Evolutionary conservation across 306 rosid species (phyloP), one percentile per base, ranked within the genome.

Genomic region (Begonia peltatifolia): DNA sequence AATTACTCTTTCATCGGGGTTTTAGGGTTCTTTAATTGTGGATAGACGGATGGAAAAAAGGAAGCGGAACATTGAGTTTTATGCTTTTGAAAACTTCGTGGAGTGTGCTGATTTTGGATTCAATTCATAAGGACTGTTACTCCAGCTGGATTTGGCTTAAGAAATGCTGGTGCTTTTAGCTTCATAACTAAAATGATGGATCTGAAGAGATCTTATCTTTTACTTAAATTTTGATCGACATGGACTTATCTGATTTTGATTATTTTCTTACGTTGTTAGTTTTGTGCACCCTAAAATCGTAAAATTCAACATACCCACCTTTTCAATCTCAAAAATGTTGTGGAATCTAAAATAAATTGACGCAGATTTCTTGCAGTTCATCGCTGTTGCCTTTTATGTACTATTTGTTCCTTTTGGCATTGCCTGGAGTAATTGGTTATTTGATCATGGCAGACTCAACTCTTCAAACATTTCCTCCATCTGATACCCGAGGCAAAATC

Each of bases 401-500:
- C 38, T 30, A 7, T 30, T 5, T 30, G 11, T 44, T 6, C 48
- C 14, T 44, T 6, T 44, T 44, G 48, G 48, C 14, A 12, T 30
- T 5, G 38, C 38, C 9, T 30, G 38, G 38, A 14, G 56, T 58
- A 63, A 47, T 54, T 48, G 17, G 8, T 52, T 41, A 57, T 14
- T 42, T 54, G 52, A n/a, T 5, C 12, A 8, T 59, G 74, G 74
- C 70, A 89, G 95, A 85, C 69, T 78, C 97, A n/a, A 77, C 53
- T 66, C 95, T 85, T 53, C 80, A 80, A 87, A 80, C 90, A 42
- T 89, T 89, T 80, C 97, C 97, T 66, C 97, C 97, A 5, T 74
- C 95, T 9, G 76, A 52, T 58, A 62, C 87, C 0, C 93, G 69
- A 51, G 97, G 97, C 57, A 89, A 85, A 76, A 82, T 89, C 54